Evolutionary conservation across 345 rosid genomes (phyloP).

Genomic region (Gossypium ekmanianum): DNA sequence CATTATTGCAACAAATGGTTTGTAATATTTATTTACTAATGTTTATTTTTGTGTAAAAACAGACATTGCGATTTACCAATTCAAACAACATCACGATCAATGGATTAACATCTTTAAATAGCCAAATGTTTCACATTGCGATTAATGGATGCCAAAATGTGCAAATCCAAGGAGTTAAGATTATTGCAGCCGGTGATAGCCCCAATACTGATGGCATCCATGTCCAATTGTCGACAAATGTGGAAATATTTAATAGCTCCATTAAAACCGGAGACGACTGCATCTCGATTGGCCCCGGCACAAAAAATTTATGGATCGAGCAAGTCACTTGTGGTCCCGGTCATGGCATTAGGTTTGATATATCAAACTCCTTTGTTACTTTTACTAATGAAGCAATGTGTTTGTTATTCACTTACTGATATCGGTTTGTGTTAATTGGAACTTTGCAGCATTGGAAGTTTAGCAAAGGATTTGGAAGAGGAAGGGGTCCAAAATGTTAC

Average conservation of each 20-base stretch:
- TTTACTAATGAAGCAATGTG: neutral
- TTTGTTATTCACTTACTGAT: neutral
- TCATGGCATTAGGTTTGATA: slow-evolving; percentile 24
- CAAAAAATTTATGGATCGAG: slow-evolving; percentile 23
- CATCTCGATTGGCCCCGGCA: slow-evolving; percentile 28
- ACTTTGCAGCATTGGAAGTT: slow-evolving; percentile 52
- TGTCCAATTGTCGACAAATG: slow-evolving; percentile 22
- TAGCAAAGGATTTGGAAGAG: slow-evolving; percentile 39
- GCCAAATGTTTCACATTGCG: slow-evolving; percentile 28
- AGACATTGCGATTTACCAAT: slow-evolving; percentile 24
- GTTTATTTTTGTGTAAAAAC: neutral
- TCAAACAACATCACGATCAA: slow-evolving; percentile 21
- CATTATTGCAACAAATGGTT: neutral
- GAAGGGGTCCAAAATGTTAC: slow-evolving; percentile 57
- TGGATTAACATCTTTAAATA: slow-evolving; percentile 23
- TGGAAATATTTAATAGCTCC: slow-evolving; percentile 3
- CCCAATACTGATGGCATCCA: slow-evolving; percentile 36
- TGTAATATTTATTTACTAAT: neutral
- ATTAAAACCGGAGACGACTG: slow-evolving; percentile 36
- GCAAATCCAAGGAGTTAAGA: slow-evolving; percentile 5
- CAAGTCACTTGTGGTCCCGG: slow-evolving; percentile 31
- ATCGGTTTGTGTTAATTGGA: neutral
- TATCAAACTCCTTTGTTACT: neutral
- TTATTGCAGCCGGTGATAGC: slow-evolving; percentile 13
- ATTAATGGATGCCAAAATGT: slow-evolving; percentile 24